Evolutionary conservation across 768 basidiomycete genomes (phyloP), one percentile per base, ranked within the genome.

Genomic region (Panaeolus papilionaceus): DNA sequence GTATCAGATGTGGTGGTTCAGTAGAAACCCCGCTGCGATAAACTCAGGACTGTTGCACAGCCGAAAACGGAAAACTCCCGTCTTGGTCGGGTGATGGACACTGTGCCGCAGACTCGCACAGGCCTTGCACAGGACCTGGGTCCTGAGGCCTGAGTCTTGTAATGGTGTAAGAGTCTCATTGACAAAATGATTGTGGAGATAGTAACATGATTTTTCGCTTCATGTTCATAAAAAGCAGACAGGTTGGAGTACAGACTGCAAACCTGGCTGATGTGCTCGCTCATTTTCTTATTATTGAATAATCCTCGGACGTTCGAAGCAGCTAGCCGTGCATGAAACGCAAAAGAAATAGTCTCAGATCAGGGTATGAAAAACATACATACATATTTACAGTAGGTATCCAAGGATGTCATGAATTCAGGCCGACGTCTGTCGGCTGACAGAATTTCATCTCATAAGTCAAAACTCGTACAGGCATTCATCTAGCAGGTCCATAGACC

Each of bases 41-140:
- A 28, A 58, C 54, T 37, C 54, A 58, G 54, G 54, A 58, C 33
- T 58, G 54, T 33, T 58, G 54, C 54, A 58, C 54, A 37, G 54
- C 54, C 54, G 54, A 58, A 58, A 37, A 10, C 54, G 54, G 54
- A 58, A 28, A 33, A 16, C 54, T 58, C 54, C 33, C 54, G 54
- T 28, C 28, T 12, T 28, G 54, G 54, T 58, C 54, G 54, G 54
- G 6, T 58, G 54, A 58, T 58, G 54, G 28, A 28, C 47, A 26
- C 47, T 58, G 1, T 51, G 49, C 49, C 49, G 26, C 14, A 47
- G 18, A 3, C 26, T 20, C 54, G 54, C 28, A 33, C 51, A 28
- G 28, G 12, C 26, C 37, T 58, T 58, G 47, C 54, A 33, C 54
- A 58, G 54, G 54, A 58, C 54, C 54, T 33, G 11, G 54, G 54